Evolutionary conservation across 2,329 filamentous ascomycete species (phyloP), one percentile per base, ranked within the genome.

Genomic region (Plenodomus biglobosus): DNA sequence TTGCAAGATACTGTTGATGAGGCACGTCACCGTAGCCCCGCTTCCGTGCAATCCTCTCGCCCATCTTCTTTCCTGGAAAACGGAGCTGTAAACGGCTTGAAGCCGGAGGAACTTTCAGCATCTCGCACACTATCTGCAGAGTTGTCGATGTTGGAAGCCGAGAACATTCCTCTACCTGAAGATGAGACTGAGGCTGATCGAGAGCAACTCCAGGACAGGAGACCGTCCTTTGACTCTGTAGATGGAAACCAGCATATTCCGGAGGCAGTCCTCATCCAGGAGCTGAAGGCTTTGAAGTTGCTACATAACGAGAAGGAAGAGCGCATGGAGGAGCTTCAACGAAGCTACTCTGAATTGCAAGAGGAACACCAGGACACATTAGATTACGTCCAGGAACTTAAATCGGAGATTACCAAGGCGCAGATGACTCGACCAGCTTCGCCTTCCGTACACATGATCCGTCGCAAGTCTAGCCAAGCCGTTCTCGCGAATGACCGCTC

Each of bases 121-220:
- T 92, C 90, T 77, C 90, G 87, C 72, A 96, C 91, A 66, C 86
- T 96, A 61, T 96, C 90, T 59, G 94, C 90, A 76, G 94, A 97
- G 76, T 82, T 96, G 71, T 95, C 90, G 66, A 95, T 87, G 71
- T 90, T 84, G 78, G 88, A 88, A 66, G 89, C 87, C 68, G 71
- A 58, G 62, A 70, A 68, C 64, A 61, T 59, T 43, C 63, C 55
- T 39, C 55, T 56, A 36, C 50, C 50, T 44, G 65, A 66, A 15
- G 65, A 69, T 38, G 67, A 69, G 45, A 59, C 55, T 19, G 83
- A 86, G 58, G 84, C 61, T 62, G 85, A 84, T 55, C 78, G 78
- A 55, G 84, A 86, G 59, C 79, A 80, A 67, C 76, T 78, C 50
- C 85, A 85, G 56, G 80, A 55, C 41, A 51, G 56, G 50, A 57